phyloP scores from a whole-genome alignment of 768 basidiomycete species.

The Leccinum disarticulatum region DNA sequence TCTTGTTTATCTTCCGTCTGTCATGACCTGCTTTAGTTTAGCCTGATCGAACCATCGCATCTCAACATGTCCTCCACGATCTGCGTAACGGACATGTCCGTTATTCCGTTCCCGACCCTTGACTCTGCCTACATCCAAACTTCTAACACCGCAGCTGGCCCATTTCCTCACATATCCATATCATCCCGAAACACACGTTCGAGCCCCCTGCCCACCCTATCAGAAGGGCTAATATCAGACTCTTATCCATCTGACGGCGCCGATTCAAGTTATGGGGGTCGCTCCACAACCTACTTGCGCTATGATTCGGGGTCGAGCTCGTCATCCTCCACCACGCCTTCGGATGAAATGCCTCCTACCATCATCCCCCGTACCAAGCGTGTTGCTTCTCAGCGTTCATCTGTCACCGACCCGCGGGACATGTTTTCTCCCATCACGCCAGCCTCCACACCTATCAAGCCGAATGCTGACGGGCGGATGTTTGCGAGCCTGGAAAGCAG shows the following conservation, averaged over 20 bases:
- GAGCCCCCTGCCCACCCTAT: conserved; percentile 9
- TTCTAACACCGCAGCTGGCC: conserved; percentile 55
- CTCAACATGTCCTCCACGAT: conserved; percentile 22
- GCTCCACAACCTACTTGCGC: conserved; percentile 7
- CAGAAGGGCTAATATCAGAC: conserved; percentile 18
- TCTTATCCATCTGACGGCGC: conserved; percentile 6
- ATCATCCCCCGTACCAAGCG: conserved; percentile 40
- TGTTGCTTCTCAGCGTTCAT: conserved; percentile 29
- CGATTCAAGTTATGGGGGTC: no score
- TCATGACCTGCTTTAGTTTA: background rate
- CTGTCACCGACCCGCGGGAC: conserved; percentile 17
- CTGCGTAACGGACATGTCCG: conserved; percentile 26
- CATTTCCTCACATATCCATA: conserved; percentile 69
- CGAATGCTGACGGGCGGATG: conserved; percentile 5
- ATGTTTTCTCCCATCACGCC: conserved; percentile 44
- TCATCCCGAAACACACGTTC: conserved; percentile 40
- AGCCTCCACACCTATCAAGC: conserved; percentile 36
- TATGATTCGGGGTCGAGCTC: conserved; percentile 35
- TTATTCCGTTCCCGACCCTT: conserved; percentile 28
- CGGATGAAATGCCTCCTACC: conserved; percentile 37
- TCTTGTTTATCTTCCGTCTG: background rate
- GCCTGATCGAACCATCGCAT: conserved; percentile 1
- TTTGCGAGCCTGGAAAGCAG: conserved; percentile 17
- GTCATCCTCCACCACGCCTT: conserved; percentile 38
- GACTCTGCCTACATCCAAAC: conserved; percentile 30